These are phyloP conservation scores for Fragosphaeria purpurea DNA, from an alignment of 2,329 filamentous ascomycete species.

Conservation along the genomic window DNA sequence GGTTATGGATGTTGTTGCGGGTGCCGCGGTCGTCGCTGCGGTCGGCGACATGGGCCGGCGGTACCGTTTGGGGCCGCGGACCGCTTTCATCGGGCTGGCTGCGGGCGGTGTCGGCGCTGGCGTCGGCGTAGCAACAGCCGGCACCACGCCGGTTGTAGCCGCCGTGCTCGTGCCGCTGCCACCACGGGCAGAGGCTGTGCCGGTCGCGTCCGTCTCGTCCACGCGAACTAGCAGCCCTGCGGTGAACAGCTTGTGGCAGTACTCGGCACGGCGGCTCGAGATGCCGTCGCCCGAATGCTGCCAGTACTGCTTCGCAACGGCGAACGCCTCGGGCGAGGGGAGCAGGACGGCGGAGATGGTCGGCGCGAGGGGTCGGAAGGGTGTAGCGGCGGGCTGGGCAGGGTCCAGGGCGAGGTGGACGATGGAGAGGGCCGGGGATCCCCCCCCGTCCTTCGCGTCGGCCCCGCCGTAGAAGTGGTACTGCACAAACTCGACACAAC, in stretches of 20 bases:
- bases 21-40: conserved; percentile 1
- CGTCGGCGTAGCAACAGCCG: background rate
- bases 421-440: too few species aligned
- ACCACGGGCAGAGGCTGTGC: too few species aligned
- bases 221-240: conserved; percentile 48
- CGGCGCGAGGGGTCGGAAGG: conserved; percentile 46
- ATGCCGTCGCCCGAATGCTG: conserved; percentile 91
- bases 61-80: conserved; percentile 72
- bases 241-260: conserved; percentile 65
- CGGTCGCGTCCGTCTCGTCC: conserved; percentile 1
- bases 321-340: conserved; percentile 53
- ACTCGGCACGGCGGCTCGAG: conserved; percentile 84
- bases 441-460: conserved; percentile 34
- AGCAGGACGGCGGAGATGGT: conserved; percentile 63
- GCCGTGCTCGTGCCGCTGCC: background rate
- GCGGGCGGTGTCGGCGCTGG: conserved; percentile 2
- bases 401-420: conserved; percentile 56
- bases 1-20: background rate
- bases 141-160: too few species aligned
- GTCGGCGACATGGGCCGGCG: conserved; percentile 45
- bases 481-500: conserved; percentile 71
- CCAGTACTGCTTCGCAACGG: conserved; percentile 88
- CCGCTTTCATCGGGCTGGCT: conserved; percentile 23
- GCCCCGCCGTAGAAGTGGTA: conserved; percentile 42
- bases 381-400: conserved; percentile 38